Percentiles rank a stretch among this genome's conserved stretches.
These are phyloP conservation scores for Podila minutissima DNA, from an alignment of 192 early-diverging fungal genomes.

Conservation along the genomic window DNA sequence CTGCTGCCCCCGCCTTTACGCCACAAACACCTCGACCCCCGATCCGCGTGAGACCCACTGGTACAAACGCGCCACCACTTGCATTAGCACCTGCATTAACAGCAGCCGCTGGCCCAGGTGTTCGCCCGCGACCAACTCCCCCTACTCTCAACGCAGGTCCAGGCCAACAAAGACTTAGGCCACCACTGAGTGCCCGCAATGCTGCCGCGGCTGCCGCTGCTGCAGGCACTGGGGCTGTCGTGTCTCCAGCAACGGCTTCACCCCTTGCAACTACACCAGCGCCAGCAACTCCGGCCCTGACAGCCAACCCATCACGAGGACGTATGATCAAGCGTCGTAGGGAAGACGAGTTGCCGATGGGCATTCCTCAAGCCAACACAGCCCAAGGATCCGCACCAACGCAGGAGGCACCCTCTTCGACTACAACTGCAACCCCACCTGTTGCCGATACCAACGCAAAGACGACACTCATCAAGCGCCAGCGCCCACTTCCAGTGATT, in stretches of 20 bases:
- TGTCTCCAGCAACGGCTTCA: not conserved
- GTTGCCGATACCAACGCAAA: constrained; percentile 28
- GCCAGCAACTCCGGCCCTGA: not conserved
- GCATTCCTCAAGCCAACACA: constrained; percentile 16
- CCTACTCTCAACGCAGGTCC: not conserved
- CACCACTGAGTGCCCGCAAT: constrained; percentile 24
- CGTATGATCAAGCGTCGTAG: constrained; percentile 36
- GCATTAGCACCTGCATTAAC: not conserved
- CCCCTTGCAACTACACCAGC: not conserved
- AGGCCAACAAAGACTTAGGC: constrained; percentile 36
- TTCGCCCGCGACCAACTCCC: constrained; percentile 19
- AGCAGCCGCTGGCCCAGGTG: constrained; percentile 10
- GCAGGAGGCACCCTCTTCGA: constrained; percentile 25
- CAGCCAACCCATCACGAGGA: constrained; percentile 10
- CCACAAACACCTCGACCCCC: constrained; percentile 21
- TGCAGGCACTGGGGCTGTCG: not conserved
- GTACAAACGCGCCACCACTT: not conserved
- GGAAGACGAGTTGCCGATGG: constrained; percentile 25
- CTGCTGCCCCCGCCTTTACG: constrained; percentile 13
- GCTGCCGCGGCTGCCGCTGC: constrained; percentile 6
- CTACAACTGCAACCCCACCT: constrained; percentile 13
- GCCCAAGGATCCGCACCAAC: not conserved
- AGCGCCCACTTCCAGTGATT: constrained; percentile 33
- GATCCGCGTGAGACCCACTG: constrained; percentile 1
- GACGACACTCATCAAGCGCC: constrained; percentile 41